Evolutionary conservation across 2,329 filamentous ascomycete species (phyloP), one percentile per base, ranked within the genome.

Genomic region (Teratosphaeria gauchensis): DNA sequence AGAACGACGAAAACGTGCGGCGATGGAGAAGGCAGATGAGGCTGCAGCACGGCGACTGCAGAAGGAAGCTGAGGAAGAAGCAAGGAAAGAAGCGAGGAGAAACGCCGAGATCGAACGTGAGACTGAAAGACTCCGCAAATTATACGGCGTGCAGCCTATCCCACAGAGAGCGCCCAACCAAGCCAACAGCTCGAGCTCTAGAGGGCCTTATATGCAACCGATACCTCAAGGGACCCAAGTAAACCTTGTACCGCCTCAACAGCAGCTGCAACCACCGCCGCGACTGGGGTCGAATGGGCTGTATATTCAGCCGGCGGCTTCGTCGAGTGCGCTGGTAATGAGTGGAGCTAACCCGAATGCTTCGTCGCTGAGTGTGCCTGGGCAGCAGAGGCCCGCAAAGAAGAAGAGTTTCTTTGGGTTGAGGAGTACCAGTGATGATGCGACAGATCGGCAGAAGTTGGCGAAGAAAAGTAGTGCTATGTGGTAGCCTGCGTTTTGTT

Each of bases 71-170:
- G 68, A 80, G 76, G 58, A 72, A 51, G 87, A 91, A 68, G 84
- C 87, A 30, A 80, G 79, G 58, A 83, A 85, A 63, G 80, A 77
- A 0, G 53, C 62, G 16, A 59, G 74, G 31, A 77, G 75, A 59
- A 77, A 84, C 62, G 77, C 76, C 1, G 81, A 82, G 57, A 67
- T 80, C 14, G 77, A 95, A 38, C 83, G 84, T 51, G 92, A 96
- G 73, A 95, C 90, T 0, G 86, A 86, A 64, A 81, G 90, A 0
- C 75, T 96, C 7, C 78, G 83, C 24, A 82, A 78, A 64, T 73
- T 86, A 65, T 92, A 89, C 66, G 88, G 88, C 54, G 77, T 83
- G 53, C 73, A 79, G 55, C 58, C 62, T 8, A 42, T 65, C 4
- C 56, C 58, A 16, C 21, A 31, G 5, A 19, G 32, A n/a, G 11